Conservation (phyloP, 495 filamentous ascomycete genomes). For the Penicillium goetzii region DNA sequence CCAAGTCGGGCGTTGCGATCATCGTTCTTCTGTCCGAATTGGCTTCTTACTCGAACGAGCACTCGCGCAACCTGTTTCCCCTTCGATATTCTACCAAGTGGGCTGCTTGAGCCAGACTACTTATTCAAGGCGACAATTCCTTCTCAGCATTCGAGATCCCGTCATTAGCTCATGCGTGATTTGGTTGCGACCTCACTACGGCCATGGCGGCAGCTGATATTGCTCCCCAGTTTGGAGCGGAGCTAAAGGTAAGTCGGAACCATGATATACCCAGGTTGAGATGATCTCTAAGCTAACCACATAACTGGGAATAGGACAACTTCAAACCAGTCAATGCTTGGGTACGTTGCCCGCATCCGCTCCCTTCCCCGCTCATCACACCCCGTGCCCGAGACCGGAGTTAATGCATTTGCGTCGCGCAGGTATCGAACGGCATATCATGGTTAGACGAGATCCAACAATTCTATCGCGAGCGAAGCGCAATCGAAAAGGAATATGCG, state of each 20-base stretch:
- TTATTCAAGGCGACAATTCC: neutral
- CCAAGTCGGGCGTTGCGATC: conserved; percentile 26
- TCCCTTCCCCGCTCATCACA: conserved; percentile 26
- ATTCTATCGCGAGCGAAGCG: conserved; percentile 93
- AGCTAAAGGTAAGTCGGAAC: conserved; percentile 72
- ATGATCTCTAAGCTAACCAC: conserved; percentile 4
- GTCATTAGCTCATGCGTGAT: conserved; percentile 27
- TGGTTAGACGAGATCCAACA: conserved; percentile 97
- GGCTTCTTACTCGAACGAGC: conserved; percentile 11
- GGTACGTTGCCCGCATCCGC: conserved; percentile 53
- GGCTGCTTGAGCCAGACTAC: neutral
- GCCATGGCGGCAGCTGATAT: conserved; percentile 76
- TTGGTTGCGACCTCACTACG: conserved; percentile 21
- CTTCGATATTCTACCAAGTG: neutral
- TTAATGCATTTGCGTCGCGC: conserved; percentile 35
- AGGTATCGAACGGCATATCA: conserved; percentile 80
- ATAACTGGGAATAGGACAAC: conserved; percentile 65
- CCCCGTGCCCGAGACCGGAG: conserved; percentile 24
- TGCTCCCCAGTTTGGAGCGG: conserved; percentile 81
- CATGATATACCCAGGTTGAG: neutral
- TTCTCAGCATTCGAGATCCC: neutral
- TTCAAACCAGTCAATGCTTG: conserved; percentile 94
- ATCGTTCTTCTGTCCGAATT: conserved; percentile 27
- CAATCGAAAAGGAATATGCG: conserved; percentile 95
- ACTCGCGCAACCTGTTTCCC: neutral